phyloP scores from a whole-genome alignment of 163 green algal species.

The Trebouxiophyceae sp. region DNA sequence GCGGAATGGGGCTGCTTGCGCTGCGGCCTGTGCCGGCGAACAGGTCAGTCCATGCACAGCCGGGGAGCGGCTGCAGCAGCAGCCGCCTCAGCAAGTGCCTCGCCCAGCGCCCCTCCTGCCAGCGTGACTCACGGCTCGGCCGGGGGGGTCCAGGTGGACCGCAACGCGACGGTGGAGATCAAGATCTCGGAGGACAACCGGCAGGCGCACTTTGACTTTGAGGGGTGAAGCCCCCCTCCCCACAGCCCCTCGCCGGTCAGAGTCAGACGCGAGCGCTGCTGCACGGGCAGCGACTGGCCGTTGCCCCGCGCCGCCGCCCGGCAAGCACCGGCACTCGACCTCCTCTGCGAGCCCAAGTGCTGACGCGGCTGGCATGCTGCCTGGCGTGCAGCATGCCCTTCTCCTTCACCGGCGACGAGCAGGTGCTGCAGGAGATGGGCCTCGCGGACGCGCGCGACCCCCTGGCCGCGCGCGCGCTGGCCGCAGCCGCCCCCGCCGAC shows the following conservation, averaged over 20 bases:
- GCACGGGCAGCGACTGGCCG: no score
- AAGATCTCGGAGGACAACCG: slow-evolving; percentile 25
- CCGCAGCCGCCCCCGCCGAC: neutral
- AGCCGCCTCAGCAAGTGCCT: no score
- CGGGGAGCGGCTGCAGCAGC: no score
- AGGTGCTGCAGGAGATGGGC: slow-evolving; percentile 37
- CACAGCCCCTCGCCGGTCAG: no score
- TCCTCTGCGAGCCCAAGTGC: neutral
- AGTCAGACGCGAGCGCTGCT: neutral
- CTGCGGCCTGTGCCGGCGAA: no score
- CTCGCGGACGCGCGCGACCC: slow-evolving; percentile 10
- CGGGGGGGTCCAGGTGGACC: slow-evolving; percentile 10
- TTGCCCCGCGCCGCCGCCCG: neutral
- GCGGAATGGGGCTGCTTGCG: no score
- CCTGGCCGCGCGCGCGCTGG: neutral
- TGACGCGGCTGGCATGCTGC: neutral
- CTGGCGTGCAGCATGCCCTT: slow-evolving; percentile 22
- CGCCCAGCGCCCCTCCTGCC: no score
- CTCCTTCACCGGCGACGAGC: slow-evolving; percentile 35
- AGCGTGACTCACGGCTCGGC: no score
- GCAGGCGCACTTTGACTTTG: slow-evolving; percentile 34
- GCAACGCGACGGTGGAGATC: slow-evolving; percentile 25
- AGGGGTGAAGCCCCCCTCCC: slow-evolving; percentile 16
- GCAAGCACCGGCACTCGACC: neutral
- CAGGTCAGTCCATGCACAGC: no score